Evolutionary conservation across 176 grass and related monocot genomes (phyloP), one percentile per base, ranked within the genome.

Genomic region (Avena sativa): DNA sequence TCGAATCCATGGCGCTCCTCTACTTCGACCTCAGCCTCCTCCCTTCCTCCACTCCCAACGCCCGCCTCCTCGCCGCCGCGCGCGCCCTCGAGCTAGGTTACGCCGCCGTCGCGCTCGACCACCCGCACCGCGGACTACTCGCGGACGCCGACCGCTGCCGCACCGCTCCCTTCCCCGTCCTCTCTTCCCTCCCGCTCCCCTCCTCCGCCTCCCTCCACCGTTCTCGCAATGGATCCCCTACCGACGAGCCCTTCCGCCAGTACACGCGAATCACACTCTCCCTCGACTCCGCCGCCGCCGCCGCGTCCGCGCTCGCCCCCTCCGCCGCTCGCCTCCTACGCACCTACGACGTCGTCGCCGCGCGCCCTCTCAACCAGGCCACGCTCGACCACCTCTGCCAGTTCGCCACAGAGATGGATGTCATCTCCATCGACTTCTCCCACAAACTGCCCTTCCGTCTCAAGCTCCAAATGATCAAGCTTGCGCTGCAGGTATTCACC

Each of bases 381-480:
- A 89, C 93, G 9, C 93, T 98, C 79, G 91, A 98, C 15, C 84
- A 98, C 75, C 93, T 91, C 59, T 98, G 93, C 81, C 84, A 83
- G 79, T 53, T 83, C 16, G 21, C 80, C 16, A 78, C 46, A 1
- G 60, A 91, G 4, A 47, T 89, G 58, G 89, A 98, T 87, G 70
- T 98, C 74, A 90, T 98, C 81, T 91, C 95, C 57, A 64, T 98
- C 12, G 91, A 95, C 21, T 92, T 95, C 51, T 95, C 95, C 12
- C 89, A 85, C 49, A 95, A 86, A 79, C 78, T 98, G 40, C 90
- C 93, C 0, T 95, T 95, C 66, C 93, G 93, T 16, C 72, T 94
- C 86, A 98, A 85, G 82, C 90, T 86, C 64, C 91, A 84, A 9
- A 89, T 85, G 28, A 70, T 98, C 83, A 89, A 94, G 76, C 79